Evolutionary conservation across 257 asterid species (phyloP).

Genomic region (Nicotiana tomentosiformis): DNA sequence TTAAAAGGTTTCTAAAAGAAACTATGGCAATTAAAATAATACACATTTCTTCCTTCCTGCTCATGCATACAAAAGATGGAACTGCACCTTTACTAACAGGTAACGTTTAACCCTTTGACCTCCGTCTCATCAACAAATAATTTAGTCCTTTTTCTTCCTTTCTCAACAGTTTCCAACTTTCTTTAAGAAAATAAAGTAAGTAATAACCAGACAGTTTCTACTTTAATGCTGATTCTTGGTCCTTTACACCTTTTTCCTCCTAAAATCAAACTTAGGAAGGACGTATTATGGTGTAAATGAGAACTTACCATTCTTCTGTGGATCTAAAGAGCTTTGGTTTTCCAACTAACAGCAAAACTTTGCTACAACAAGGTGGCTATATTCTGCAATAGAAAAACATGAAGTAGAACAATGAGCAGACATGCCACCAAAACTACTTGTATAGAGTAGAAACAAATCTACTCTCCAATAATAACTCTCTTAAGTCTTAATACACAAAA

Average conservation of each 20-base stretch:
- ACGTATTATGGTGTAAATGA: neutral
- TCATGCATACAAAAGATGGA: neutral
- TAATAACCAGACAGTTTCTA: neutral
- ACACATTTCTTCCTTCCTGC: neutral
- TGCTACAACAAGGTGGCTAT: neutral
- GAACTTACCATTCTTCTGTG: constrained; percentile 3
- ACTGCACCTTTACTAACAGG: neutral
- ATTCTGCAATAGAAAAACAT: neutral
- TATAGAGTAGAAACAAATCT: neutral
- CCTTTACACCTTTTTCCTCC: neutral
- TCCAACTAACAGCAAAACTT: neutral
- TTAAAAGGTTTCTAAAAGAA: too few relatives aligned
- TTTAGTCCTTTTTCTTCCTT: neutral
- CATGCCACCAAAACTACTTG: neutral
- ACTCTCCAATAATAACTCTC: neutral
- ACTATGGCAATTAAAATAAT: neutral
- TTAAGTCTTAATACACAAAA: too few relatives aligned
- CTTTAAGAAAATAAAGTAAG: neutral
- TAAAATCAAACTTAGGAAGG: neutral
- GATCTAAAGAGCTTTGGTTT: neutral
- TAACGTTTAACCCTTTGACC: neutral
- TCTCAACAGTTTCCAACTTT: neutral
- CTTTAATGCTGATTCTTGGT: neutral
- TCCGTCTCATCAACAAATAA: neutral
- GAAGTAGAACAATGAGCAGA: neutral